phyloP scores from a whole-genome alignment of 1,139 yeast species.

The Yamadazyma atlantica region DNA sequence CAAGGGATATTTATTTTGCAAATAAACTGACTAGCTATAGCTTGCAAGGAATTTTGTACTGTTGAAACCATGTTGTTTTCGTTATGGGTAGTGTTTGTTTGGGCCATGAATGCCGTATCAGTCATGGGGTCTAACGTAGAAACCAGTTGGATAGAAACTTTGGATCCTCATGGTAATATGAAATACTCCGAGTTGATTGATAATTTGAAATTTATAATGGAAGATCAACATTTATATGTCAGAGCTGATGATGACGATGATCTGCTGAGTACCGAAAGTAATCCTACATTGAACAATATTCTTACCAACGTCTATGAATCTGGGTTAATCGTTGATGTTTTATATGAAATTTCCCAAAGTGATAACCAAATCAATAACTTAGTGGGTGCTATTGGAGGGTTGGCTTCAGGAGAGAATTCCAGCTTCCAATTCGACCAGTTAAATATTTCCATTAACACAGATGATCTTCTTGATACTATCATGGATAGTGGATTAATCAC shows the following conservation, averaged over 20 bases:
- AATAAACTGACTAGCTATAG: too few species aligned
- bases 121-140: not conserved
- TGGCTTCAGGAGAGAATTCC: conserved; percentile 9
- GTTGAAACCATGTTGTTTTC: not conserved
- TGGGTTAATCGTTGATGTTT: conserved; percentile 27
- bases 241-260: conserved; percentile 17
- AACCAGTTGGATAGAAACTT: conserved; percentile 12
- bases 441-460: conserved; percentile 23
- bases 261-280: conserved; percentile 5
- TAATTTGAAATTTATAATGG: conserved; percentile 10
- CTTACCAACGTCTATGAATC: conserved; percentile 26
- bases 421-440: conserved; percentile 12
- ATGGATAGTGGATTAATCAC: conserved; percentile 26
- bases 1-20: too few species aligned
- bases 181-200: conserved; percentile 12
- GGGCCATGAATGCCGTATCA: not conserved
- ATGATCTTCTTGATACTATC: conserved; percentile 20
- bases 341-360: conserved; percentile 29
- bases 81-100: not conserved
- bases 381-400: conserved; percentile 18
- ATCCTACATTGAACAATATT: conserved; percentile 21
- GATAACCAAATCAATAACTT: conserved; percentile 22
- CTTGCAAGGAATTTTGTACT: too few species aligned
- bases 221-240: conserved; percentile 11
- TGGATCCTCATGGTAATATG: conserved; percentile 13